Percentiles rank a stretch among this genome's conserved stretches.
phyloP scores from a whole-genome alignment of 2,329 filamentous ascomycete genomes.

The Diaporthe sp. region DNA sequence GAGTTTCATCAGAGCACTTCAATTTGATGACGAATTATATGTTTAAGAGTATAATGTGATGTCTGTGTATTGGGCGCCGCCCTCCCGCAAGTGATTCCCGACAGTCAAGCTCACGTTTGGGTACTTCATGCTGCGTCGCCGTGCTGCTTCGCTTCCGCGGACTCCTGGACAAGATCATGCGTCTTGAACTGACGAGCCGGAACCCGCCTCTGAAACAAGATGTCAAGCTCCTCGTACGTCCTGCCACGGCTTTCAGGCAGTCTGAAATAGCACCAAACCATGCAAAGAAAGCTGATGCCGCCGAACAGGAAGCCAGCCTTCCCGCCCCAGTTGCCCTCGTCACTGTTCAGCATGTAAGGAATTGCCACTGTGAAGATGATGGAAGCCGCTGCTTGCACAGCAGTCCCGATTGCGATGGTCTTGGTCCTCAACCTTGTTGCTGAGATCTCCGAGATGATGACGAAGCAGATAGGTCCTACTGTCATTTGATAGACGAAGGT shows the following conservation, averaged over 20 bases:
- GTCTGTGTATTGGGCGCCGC: not conserved
- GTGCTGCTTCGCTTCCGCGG: not conserved
- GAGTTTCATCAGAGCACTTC: no score
- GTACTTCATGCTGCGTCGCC: not conserved
- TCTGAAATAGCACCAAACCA: conserved; percentile 65
- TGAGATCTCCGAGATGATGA: conserved; percentile 58
- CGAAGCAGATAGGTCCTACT: conserved; percentile 60
- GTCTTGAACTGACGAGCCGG: conserved; percentile 55
- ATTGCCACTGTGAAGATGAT: conserved; percentile 61
- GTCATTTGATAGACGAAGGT: conserved; percentile 59
- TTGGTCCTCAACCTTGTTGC: conserved; percentile 60
- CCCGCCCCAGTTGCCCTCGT: conserved; percentile 61
- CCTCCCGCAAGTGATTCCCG: fast-evolving
- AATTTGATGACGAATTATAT: no score
- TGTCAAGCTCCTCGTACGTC: conserved; percentile 67
- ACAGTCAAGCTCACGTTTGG: fast-evolving
- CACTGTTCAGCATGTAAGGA: conserved; percentile 61
- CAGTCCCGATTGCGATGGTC: conserved; percentile 56
- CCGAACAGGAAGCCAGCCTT: conserved; percentile 61
- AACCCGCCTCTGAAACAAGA: conserved; percentile 62
- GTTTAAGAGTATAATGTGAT: not conserved
- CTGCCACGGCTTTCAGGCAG: conserved; percentile 68
- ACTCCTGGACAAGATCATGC: not conserved
- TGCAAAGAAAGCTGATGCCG: conserved; percentile 57
- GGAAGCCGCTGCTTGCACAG: conserved; percentile 60